These are phyloP conservation scores for Cordyceps cateniannulata DNA, from an alignment of 2,329 filamentous ascomycete species.

Conservation along the genomic window DNA sequence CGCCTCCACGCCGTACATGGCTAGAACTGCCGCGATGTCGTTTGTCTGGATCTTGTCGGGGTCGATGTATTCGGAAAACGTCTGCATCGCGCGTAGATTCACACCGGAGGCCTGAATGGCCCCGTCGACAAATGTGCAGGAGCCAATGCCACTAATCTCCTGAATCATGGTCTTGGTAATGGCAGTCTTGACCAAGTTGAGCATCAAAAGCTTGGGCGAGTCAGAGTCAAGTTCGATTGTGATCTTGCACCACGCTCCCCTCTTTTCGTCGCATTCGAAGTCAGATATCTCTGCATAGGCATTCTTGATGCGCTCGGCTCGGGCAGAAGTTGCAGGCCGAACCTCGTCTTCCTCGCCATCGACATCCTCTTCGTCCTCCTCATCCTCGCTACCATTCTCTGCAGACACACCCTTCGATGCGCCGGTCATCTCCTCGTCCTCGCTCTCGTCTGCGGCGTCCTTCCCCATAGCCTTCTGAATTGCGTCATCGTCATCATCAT, in stretches of 20 bases:
- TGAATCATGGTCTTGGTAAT: constrained; percentile 77
- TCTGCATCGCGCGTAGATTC: constrained; percentile 86
- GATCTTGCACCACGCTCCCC: constrained; percentile 70
- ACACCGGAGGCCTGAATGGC: constrained; percentile 75
- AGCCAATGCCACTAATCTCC: constrained; percentile 70
- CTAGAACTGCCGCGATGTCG: constrained; percentile 80
- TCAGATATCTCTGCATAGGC: constrained; percentile 60
- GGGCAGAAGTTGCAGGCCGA: constrained; percentile 35
- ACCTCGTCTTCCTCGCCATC: constrained; percentile 30
- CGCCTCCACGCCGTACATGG: constrained; percentile 87
- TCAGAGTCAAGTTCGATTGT: constrained; percentile 74
- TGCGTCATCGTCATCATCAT: constrained; percentile 83
- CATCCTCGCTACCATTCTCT: constrained; percentile 32
- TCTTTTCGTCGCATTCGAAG: constrained; percentile 73
- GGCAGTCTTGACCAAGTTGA: constrained; percentile 79
- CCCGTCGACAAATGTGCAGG: constrained; percentile 61
- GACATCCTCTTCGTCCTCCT: too few species aligned
- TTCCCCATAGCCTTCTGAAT: constrained; percentile 59
- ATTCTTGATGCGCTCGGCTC: constrained; percentile 58
- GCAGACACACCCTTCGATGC: constrained; percentile 14
- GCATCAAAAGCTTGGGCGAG: constrained; percentile 86
- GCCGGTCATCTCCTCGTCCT: constrained; percentile 39
- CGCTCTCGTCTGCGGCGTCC: constrained; percentile 47
- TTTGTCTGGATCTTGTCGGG: constrained; percentile 85
- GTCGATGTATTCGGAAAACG: constrained; percentile 78